Evolutionary conservation across 2,329 filamentous ascomycete species (phyloP), one percentile per base, ranked within the genome.

Genomic region (Talaromyces pinophilus): DNA sequence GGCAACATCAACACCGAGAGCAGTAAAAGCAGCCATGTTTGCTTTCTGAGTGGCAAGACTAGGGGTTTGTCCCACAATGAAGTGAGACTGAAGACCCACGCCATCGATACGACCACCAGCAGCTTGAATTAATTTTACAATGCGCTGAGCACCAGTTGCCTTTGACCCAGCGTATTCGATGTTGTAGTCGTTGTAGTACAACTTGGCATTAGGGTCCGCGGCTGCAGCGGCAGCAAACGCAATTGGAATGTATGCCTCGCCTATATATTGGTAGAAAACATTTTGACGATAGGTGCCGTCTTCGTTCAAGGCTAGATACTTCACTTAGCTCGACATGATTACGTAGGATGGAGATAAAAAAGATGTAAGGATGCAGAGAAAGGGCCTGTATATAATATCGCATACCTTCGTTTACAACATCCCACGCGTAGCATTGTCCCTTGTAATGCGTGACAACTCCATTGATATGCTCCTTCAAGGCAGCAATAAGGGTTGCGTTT

Each of bases 201-300:
- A 82, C 78, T 89, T 89, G 2, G 87, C 88, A 65, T 78, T 72
- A 2, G 90, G 88, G 75, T 92, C 90, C 15, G 88, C 89, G 8
- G 82, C 82, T 62, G 86, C 84, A 22, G 90, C 90, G 11, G 90
- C 86, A 62, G 85, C 82, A 79, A 92, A 92, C 42, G 90, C 90
- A 71, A 90, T 89, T 25, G 82, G 81, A 63, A 92, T 86, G 73
- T 89, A 92, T 75, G 85, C 84, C 78, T 91, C 88, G 54, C 90
- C 89, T 4, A 92, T 83, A 2, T 92, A 86, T 30, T 85, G 82
- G 71, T 82, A 89, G 80, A 90, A 92, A 71, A 91, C 87, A 10
- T 82, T 86, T 35, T 79, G 71, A 54, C 89, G 87, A 64, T 90
- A 80, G 3, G 75, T 79, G 42, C 88, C 88, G 71, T 87, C 76